Percentiles rank a stretch among this genome's conserved stretches.
Conservation (phyloP, 2,329 filamentous ascomycete species). For the Fusarium chuoi region DNA sequence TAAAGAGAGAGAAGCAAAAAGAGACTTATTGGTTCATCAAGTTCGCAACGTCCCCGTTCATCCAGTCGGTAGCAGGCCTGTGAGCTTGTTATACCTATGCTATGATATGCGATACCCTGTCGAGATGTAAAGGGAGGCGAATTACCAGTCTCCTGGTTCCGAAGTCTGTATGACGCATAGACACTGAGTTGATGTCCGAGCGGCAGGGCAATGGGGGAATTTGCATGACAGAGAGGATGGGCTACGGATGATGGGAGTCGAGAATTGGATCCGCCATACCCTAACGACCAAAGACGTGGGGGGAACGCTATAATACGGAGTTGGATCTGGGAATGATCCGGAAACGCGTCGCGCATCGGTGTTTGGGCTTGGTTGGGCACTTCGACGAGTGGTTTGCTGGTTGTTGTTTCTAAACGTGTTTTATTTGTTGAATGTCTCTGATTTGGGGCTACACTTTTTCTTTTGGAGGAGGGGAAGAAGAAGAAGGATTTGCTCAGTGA, state of each 20-base stretch:
- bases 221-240: constrained; percentile 2
- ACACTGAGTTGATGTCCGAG: constrained; percentile 10
- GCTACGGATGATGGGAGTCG: constrained; percentile 14
- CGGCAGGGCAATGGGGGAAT: constrained; percentile 7
- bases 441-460: constrained; percentile 15
- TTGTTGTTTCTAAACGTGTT: constrained; percentile 21
- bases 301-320: constrained; percentile 14
- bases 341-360: constrained; percentile 29
- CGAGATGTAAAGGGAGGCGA: constrained; percentile 9
- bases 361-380: constrained; percentile 35
- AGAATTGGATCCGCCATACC: constrained; percentile 27
- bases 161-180: constrained; percentile 27
- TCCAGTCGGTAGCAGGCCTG: constrained; percentile 28
- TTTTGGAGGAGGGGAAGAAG: background rate
- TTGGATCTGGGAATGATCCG: constrained; percentile 36
- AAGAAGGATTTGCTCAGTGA: constrained; percentile 6
- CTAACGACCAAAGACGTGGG: constrained; percentile 16
- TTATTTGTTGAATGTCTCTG: constrained; percentile 33
- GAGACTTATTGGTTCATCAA: constrained; percentile 42
- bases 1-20: constrained; percentile 42
- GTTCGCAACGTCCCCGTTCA: constrained; percentile 33
- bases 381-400: constrained; percentile 22
- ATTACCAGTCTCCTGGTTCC: constrained; percentile 9
- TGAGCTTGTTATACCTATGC: constrained; percentile 8
- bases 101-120: constrained; percentile 1